Evolutionary conservation across 2,329 filamentous ascomycete genomes (phyloP).

Genomic region (Didymella segeticola): DNA sequence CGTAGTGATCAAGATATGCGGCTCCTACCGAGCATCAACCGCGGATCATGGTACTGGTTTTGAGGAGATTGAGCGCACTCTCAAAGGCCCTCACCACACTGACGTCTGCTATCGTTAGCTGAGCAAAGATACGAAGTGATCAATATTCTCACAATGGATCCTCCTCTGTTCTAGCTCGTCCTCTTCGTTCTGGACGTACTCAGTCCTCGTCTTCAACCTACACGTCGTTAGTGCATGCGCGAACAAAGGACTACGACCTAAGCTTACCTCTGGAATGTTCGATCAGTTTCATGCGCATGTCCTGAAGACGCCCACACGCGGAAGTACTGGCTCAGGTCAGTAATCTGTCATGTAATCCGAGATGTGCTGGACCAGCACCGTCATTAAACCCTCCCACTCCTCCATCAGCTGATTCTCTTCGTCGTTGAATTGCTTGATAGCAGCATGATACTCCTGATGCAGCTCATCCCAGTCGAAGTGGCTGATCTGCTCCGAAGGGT

Average conservation of each 20-base stretch:
- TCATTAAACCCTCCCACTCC: conserved; percentile 65
- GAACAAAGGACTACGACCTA: not conserved
- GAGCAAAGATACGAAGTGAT: not conserved
- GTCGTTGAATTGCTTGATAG: conserved; percentile 67
- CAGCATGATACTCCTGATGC: conserved; percentile 70
- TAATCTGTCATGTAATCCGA: not conserved
- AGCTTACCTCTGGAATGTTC: conserved; percentile 74
- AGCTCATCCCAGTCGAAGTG: conserved; percentile 81
- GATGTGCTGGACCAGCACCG: conserved; percentile 28
- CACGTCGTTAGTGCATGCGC: not conserved
- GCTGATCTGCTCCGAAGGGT: conserved; percentile 51
- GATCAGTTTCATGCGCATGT: conserved; percentile 73
- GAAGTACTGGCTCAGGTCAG: conserved; percentile 69
- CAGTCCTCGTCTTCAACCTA: conserved; percentile 79
- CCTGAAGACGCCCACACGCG: conserved; percentile 78
- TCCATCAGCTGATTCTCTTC: conserved; percentile 70
- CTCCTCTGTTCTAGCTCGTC: conserved; percentile 74
- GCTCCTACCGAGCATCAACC: conserved; percentile 40
- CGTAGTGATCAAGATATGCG: conserved; percentile 26
- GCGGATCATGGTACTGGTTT: conserved; percentile 23
- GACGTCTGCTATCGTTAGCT: conserved; percentile 45
- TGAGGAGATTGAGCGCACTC: conserved; percentile 57
- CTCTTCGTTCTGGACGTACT: conserved; percentile 78
- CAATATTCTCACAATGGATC: conserved; percentile 72
- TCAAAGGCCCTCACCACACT: conserved; percentile 57